Evolutionary conservation across 106 monocot genomes (phyloP).

Genomic region (Cymbidium sinense): DNA sequence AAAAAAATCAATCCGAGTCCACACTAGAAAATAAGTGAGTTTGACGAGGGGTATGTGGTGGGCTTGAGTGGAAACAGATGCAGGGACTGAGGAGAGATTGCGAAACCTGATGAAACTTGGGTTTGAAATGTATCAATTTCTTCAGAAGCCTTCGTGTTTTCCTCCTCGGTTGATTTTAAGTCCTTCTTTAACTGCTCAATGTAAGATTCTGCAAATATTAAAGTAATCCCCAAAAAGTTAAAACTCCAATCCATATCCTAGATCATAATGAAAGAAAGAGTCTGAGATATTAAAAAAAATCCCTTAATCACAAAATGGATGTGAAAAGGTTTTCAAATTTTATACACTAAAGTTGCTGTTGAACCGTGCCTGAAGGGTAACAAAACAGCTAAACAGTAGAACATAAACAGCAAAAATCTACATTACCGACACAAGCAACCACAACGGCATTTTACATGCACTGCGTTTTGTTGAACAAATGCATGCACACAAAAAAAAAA

Average conservation of each 20-base stretch:
- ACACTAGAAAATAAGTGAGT: neutral
- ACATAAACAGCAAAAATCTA: neutral
- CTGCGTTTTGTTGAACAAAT: neutral
- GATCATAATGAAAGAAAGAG: neutral
- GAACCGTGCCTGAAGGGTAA: neutral
- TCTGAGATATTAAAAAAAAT: too few species aligned
- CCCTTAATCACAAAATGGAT: neutral
- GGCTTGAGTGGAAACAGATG: neutral
- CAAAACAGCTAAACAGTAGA: neutral
- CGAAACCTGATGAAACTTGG: conserved; percentile 4
- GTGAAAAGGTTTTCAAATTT: neutral
- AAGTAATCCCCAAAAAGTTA: neutral
- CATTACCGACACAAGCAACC: neutral
- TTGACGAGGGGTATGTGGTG: neutral
- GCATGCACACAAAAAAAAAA: neutral
- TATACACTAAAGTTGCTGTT: neutral
- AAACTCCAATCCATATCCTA: neutral
- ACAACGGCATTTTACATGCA: neutral
- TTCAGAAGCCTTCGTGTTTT: conserved; percentile 14
- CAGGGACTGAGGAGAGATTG: neutral
- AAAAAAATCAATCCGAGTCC: neutral
- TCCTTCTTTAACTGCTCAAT: conserved; percentile 30
- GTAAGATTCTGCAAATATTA: conserved; percentile 12
- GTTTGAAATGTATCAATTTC: conserved; percentile 18
- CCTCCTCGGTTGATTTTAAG: conserved; percentile 15